Conservation (phyloP, 1,284 basidiomycete genomes). For the Volvariella volvacea region DNA sequence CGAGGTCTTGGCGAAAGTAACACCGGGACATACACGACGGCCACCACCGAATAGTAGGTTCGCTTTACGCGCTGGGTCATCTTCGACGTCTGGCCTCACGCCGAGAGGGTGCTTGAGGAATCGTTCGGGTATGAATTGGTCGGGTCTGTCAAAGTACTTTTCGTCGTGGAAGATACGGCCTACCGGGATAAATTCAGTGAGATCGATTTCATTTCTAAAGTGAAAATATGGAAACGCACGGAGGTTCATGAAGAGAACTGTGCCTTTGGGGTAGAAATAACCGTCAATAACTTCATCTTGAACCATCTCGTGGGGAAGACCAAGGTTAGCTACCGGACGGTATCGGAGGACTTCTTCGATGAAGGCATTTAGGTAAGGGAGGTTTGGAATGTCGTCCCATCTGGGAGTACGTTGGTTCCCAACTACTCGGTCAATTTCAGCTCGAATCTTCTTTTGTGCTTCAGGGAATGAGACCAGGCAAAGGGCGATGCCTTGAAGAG, state of each 20-base stretch:
- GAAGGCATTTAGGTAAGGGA: constrained; percentile 28
- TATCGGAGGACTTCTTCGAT: constrained; percentile 25
- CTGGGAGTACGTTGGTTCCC: constrained; percentile 26
- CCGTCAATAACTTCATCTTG: constrained; percentile 10
- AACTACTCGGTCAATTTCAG: constrained; percentile 30
- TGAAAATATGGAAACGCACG: constrained; percentile 10
- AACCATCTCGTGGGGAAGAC: constrained; percentile 14
- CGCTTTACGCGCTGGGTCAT: constrained; percentile 13
- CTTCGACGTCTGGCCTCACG: constrained; percentile 11
- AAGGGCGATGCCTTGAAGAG: constrained; percentile 12
- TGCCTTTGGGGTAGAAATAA: constrained; percentile 12
- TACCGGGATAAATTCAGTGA: constrained; percentile 2
- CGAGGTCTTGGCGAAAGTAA: constrained; percentile 11
- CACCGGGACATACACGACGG: constrained; percentile 15
- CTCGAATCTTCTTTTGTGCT: constrained; percentile 20
- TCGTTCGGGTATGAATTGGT: constrained; percentile 17
- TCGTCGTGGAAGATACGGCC: constrained; percentile 14
- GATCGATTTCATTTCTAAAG: not conserved
- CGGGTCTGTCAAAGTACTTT: constrained; percentile 15
- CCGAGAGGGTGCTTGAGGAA: constrained; percentile 15
- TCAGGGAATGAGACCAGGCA: constrained; percentile 12
- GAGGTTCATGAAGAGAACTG: constrained; percentile 14
- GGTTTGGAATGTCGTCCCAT: constrained; percentile 21
- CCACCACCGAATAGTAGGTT: constrained; percentile 17
- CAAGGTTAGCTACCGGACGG: constrained; percentile 8